Percentiles rank a stretch among this genome's conserved stretches.
Conservation (phyloP, 1,284 basidiomycete genomes). For the Marasmius fiardii region DNA sequence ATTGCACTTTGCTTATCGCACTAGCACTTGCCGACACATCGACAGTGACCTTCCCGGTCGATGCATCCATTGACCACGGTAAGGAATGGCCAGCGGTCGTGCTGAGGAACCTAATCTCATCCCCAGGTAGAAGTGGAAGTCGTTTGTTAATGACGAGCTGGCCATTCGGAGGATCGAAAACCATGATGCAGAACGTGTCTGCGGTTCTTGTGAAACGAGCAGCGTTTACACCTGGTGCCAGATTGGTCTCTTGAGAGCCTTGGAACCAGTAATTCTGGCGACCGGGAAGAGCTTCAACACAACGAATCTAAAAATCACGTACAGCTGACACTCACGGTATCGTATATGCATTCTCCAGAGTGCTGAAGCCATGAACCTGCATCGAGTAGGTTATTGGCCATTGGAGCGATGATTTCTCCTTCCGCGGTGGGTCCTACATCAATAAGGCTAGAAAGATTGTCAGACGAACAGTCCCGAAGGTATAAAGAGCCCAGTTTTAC, state of each 20-base stretch:
- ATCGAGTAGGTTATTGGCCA: conserved; percentile 43
- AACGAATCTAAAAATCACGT: background rate
- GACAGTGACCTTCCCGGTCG: conserved; percentile 10
- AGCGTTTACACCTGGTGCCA: background rate
- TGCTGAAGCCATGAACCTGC: conserved; percentile 49
- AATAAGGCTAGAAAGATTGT: conserved; percentile 33
- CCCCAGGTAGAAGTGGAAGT: background rate
- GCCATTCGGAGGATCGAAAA: background rate
- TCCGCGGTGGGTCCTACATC: conserved; percentile 54
- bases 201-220: background rate
- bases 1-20: conserved; percentile 7
- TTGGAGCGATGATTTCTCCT: conserved; percentile 45
- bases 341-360: conserved; percentile 49
- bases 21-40: conserved; percentile 6
- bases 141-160: background rate
- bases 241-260: background rate
- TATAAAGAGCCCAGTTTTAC: conserved; percentile 24
- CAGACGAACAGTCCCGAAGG: background rate
- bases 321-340: conserved; percentile 34
- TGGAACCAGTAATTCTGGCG: background rate
- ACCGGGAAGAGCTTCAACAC: background rate
- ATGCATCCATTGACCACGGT: conserved; percentile 6
- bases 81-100: background rate
- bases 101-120: background rate
- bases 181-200: conserved; percentile 4